These are phyloP conservation scores for Mrakiaceae sp. DNA, from an alignment of 1,284 basidiomycete species.

Conservation along the genomic window DNA sequence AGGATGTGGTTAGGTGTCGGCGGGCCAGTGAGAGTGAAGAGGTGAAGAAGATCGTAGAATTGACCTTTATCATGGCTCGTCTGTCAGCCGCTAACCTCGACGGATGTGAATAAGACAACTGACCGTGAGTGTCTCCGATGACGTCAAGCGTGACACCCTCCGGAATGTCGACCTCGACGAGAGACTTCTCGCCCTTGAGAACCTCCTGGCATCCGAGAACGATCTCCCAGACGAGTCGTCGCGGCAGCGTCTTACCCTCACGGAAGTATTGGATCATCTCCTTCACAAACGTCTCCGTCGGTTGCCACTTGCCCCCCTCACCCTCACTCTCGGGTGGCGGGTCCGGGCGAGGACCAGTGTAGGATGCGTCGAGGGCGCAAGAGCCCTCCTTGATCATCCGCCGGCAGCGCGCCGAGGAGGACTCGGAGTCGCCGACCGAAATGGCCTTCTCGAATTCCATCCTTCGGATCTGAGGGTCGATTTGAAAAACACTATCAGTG, in stretches of 20 bases:
- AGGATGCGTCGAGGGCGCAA: slow-evolving; percentile 57
- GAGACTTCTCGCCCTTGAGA: slow-evolving; percentile 63
- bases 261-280: slow-evolving; percentile 89
- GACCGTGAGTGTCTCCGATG: slow-evolving; percentile 82
- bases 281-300: slow-evolving; percentile 67
- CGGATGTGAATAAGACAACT: slow-evolving; percentile 18
- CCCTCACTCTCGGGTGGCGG: slow-evolving; percentile 35
- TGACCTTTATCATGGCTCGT: slow-evolving; percentile 47
- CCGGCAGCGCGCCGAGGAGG: slow-evolving; percentile 40
- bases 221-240: slow-evolving; percentile 91
- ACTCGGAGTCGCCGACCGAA: slow-evolving; percentile 74
- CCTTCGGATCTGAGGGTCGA: slow-evolving; percentile 33
- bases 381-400: slow-evolving; percentile 28
- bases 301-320: slow-evolving; percentile 41
- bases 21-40: slow-evolving; percentile 73
- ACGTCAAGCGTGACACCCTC: slow-evolving; percentile 78
- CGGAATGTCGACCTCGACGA: slow-evolving; percentile 67
- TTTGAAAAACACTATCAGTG: not conserved
- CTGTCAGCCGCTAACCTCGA: slow-evolving; percentile 11
- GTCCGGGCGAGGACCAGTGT: slow-evolving; percentile 47
- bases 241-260: slow-evolving; percentile 72
- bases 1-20: slow-evolving; percentile 71
- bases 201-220: slow-evolving; percentile 71
- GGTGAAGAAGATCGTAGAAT: slow-evolving; percentile 86
- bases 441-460: slow-evolving; percentile 91